These are phyloP conservation scores for Erodium moschatum DNA, from an alignment of 441 rosid species.

Conservation along the genomic window DNA sequence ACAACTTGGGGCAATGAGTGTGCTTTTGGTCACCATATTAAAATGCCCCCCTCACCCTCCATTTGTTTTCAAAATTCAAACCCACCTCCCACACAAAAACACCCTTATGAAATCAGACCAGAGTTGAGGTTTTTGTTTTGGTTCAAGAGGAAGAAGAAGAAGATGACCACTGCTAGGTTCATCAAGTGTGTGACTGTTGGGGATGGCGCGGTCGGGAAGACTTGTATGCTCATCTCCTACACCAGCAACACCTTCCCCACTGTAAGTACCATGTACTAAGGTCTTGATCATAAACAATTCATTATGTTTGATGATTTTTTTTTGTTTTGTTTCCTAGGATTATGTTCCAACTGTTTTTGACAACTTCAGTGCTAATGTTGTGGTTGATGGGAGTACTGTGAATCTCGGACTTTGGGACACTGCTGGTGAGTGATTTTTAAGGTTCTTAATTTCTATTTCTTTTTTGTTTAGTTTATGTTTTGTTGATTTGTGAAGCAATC, in stretches of 20 bases:
- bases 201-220: conserved; percentile 7
- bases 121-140: background rate
- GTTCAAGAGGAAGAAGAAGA: background rate
- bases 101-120: background rate
- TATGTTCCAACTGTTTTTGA: conserved; percentile 92
- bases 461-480: too few species aligned
- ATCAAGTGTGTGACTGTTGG: conserved; percentile 9
- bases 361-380: conserved; percentile 86
- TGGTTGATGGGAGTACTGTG: conserved; percentile 82
- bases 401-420: conserved; percentile 91
- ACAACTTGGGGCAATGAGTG: conserved; percentile 7
- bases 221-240: conserved; percentile 9
- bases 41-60: conserved; percentile 22
- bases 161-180: conserved; percentile 3
- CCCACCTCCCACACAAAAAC: background rate
- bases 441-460: conserved; percentile 11
- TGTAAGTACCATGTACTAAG: background rate
- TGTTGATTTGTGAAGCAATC: too few species aligned
- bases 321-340: conserved; percentile 46
- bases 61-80: conserved; percentile 24
- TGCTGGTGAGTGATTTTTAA: conserved; percentile 39
- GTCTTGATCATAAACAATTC: too few species aligned
- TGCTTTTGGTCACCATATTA: conserved; percentile 17
- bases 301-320: background rate
- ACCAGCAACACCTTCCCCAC: background rate